phyloP scores from a whole-genome alignment of 345 rosid species.

The Aegle marmelos region DNA sequence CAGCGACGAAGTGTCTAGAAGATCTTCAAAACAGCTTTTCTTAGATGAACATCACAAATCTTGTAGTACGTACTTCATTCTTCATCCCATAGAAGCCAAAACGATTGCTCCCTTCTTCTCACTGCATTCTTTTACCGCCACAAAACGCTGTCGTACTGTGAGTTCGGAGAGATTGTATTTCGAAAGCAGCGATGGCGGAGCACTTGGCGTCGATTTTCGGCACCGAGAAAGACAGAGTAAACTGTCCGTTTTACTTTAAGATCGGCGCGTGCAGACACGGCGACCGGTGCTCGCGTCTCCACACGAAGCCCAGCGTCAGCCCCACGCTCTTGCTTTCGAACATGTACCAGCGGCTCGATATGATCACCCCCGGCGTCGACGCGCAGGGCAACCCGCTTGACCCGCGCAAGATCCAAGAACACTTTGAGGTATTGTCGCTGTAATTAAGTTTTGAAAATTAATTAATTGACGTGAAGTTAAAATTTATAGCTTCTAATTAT shows the following conservation, averaged over 20 bases:
- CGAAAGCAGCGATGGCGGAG: constrained; percentile 46
- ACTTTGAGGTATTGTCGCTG: constrained; percentile 43
- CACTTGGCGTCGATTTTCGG: constrained; percentile 82
- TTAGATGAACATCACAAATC: too few species aligned
- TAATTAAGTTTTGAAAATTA: too few species aligned
- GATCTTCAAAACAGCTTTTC: too few species aligned
- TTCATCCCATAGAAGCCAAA: too few species aligned
- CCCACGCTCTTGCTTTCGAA: constrained; percentile 74
- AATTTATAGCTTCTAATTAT: background rate
- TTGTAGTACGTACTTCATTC: too few species aligned
- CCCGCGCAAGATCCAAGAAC: constrained; percentile 58
- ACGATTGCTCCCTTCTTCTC: too few species aligned
- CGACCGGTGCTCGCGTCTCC: constrained; percentile 76
- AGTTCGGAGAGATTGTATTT: too few species aligned
- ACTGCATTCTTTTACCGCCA: too few species aligned
- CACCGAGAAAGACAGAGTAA: constrained; percentile 81
- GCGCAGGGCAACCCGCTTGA: constrained; percentile 47
- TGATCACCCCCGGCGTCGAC: constrained; percentile 66
- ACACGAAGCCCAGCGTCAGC: constrained; percentile 70
- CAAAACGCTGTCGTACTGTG: too few species aligned
- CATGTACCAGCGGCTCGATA: constrained; percentile 80
- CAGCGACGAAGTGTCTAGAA: too few species aligned
- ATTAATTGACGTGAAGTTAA: too few species aligned
- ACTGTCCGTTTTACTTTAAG: constrained; percentile 86
- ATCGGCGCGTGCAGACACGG: constrained; percentile 79